phyloP scores from a whole-genome alignment of 73 alveolate species.

The Paramecium sexaurelia region DNA sequence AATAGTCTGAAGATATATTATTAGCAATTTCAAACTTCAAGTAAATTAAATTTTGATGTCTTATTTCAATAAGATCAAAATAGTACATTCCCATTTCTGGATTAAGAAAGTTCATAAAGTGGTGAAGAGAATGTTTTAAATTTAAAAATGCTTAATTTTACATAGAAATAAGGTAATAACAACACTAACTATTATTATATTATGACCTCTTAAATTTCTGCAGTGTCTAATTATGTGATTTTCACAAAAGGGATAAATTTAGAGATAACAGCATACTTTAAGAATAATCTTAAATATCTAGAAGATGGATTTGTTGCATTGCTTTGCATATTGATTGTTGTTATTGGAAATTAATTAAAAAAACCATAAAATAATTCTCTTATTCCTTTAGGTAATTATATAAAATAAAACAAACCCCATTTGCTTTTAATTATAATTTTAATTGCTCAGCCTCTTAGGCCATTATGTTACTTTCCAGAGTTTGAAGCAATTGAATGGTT shows the following conservation, averaged over 20 bases:
- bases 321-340: neutral
- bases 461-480: slow-evolving; percentile 10
- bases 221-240: neutral
- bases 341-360: neutral
- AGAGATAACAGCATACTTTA: neutral
- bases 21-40: neutral
- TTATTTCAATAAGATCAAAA: neutral
- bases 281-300: neutral
- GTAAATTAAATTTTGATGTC: neutral
- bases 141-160: neutral
- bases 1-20: neutral
- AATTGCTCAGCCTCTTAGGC: slow-evolving; percentile 21
- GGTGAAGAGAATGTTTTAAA: neutral
- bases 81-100: neutral
- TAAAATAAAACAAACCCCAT: neutral
- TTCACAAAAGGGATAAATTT: neutral
- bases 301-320: slow-evolving; percentile 36
- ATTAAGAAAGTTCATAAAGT: neutral
- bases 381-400: neutral
- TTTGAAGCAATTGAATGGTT: slow-evolving; percentile 58
- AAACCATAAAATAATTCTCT: neutral
- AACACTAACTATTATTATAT: neutral
- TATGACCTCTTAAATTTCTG: neutral
- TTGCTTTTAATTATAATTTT: neutral
- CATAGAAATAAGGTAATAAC: neutral